These are phyloP conservation scores for Schizothecium vesticola DNA, from an alignment of 495 filamentous ascomycete genomes.

Conservation along the genomic window DNA sequence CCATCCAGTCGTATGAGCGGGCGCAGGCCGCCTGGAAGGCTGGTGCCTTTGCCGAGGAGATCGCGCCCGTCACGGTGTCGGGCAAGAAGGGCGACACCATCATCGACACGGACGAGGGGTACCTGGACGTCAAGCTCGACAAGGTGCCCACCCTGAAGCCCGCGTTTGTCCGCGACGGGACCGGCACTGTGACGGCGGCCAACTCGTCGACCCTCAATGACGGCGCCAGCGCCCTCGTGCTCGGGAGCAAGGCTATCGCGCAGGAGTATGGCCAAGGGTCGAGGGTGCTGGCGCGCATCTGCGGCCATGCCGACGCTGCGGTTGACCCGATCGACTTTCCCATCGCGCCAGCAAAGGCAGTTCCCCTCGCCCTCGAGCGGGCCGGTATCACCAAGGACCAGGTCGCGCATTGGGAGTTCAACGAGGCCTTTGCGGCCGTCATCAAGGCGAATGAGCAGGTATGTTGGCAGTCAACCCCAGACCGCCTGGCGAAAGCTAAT, in stretches of 20 bases:
- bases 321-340: constrained; percentile 95
- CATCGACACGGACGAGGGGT: constrained; percentile 80
- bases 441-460: constrained; percentile 93
- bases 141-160: constrained; percentile 85
- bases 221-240: constrained; percentile 84
- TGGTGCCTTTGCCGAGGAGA: constrained; percentile 76
- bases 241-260: constrained; percentile 71
- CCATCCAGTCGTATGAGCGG: constrained; percentile 79
- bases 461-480: constrained; percentile 11
- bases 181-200: constrained; percentile 88
- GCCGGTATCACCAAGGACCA: constrained; percentile 86
- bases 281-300: constrained; percentile 77
- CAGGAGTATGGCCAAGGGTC: constrained; percentile 66
- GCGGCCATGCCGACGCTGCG: constrained; percentile 83
- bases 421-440: constrained; percentile 94
- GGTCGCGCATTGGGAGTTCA: constrained; percentile 94
- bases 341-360: constrained; percentile 84
- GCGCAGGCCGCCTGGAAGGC: constrained; percentile 85
- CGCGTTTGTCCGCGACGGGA: constrained; percentile 77
- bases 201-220: constrained; percentile 93
- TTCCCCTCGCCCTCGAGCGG: constrained; percentile 80
- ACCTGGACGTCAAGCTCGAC: constrained; percentile 72
- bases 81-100: constrained; percentile 76
- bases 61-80: constrained; percentile 78
- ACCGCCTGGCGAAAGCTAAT: constrained; percentile 20